Evolutionary conservation across 441 rosid species (phyloP), one percentile per base, ranked within the genome.

Genomic region (Bruguiera hainesii): DNA sequence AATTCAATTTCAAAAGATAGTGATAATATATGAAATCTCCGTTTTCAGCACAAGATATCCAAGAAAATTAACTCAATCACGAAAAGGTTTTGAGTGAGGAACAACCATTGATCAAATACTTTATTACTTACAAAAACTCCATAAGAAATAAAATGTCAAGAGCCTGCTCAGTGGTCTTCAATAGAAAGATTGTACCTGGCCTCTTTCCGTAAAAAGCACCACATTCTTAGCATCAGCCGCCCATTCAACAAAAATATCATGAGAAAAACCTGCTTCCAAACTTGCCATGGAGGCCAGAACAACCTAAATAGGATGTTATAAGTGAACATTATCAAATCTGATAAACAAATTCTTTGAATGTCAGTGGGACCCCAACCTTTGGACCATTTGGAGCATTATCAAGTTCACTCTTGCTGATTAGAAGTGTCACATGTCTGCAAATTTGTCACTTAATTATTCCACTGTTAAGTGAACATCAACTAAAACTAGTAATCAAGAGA

Each of bases 231-330:
- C 78, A 80, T 91, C 99, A 71, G 87, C 78, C 18, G 97, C 98
- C 99, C 97, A 94, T 56, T 91, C 96, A 69, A 87, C 97, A 61
- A 94, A 89, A 75, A 94, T 89, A 75, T 91, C 98, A 69, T 89
- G 99, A 73, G 99, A 84, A 76, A 91, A 91, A 57, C 99, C 99
- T 51, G 97, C 96, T 80, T 94, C 98, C 72, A 94, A 86, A 73
- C 98, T 94, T 66, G 87, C 98, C 98, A 94, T 90, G 76, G 99
- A 94, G 65, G 96, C 93, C 72, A 91, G 85, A 68, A 91, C 96
- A 75, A 94, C 90, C 99, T 94, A 76, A 71, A 74, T 25, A 67
- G 72, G 64, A 72, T 68, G 74, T 49, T 19, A 75, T 65, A 31
- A 65, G 62, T 71, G 51, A 79, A 65, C 62, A 73, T n/a, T 60